These are phyloP conservation scores for Apiospora hydei DNA, from an alignment of 2,329 filamentous ascomycete genomes.

Conservation along the genomic window DNA sequence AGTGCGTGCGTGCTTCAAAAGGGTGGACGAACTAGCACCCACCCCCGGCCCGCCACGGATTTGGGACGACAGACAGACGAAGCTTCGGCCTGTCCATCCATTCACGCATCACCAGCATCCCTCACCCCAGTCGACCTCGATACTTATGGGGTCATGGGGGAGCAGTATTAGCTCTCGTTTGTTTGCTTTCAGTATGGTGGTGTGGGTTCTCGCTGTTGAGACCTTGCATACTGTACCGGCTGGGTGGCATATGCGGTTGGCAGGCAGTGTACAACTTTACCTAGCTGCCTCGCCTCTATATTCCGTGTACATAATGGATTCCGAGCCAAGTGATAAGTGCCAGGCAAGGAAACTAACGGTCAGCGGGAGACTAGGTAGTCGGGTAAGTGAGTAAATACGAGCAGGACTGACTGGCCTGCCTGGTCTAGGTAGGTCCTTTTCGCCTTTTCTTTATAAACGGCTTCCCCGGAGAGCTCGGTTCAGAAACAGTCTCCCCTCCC, in stretches of 20 bases:
- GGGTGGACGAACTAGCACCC: not conserved
- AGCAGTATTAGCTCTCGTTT: not conserved
- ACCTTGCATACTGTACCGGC: not conserved
- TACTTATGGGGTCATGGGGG: conserved; percentile 9
- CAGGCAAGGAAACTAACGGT: not conserved
- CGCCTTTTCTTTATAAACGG: not conserved
- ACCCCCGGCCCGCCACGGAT: conserved; percentile 1
- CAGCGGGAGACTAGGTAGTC: not conserved
- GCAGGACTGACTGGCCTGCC: not conserved
- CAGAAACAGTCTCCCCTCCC: not conserved
- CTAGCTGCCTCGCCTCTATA: not conserved
- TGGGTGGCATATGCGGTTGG: not conserved
- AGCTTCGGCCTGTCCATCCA: conserved; percentile 2
- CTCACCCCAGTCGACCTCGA: conserved; percentile 1
- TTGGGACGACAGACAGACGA: conserved; percentile 1
- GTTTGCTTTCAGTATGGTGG: conserved; percentile 16
- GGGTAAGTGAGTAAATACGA: not conserved
- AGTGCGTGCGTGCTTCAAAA: not conserved
- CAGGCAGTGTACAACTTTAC: not conserved
- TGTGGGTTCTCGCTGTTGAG: not conserved
- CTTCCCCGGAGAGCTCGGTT: not conserved
- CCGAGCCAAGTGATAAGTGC: conserved; percentile 13
- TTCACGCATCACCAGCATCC: conserved; percentile 4
- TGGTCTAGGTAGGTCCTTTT: not conserved
- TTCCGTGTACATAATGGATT: conserved; percentile 8